Conservation (phyloP, 2,329 filamentous ascomycete species). For the Zasmidium cellare region DNA sequence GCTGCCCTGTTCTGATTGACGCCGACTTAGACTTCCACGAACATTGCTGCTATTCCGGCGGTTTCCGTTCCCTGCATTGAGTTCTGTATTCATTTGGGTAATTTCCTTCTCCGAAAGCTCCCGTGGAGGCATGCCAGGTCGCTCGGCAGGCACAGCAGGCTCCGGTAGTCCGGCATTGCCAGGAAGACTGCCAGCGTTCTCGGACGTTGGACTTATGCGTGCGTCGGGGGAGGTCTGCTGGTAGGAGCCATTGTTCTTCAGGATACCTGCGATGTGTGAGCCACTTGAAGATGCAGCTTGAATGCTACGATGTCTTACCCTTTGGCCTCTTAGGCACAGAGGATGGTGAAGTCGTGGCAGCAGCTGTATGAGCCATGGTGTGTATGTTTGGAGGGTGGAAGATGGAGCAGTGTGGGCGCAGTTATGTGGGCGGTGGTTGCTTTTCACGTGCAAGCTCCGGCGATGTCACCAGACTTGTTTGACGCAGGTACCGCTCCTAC, state of each 20-base stretch:
- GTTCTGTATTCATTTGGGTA: slow-evolving; percentile 88
- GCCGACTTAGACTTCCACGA: slow-evolving; percentile 67
- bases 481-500: not conserved
- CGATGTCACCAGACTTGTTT: not conserved
- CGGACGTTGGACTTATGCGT: slow-evolving; percentile 48
- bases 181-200: slow-evolving; percentile 29
- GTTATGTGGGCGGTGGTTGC: not conserved
- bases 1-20: slow-evolving; percentile 58
- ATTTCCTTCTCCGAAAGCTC: slow-evolving; percentile 77
- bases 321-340: slow-evolving; percentile 45
- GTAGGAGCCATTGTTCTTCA: slow-evolving; percentile 79
- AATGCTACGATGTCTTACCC: slow-evolving; percentile 28
- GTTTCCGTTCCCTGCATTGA: slow-evolving; percentile 80
- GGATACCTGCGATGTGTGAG: slow-evolving; percentile 65
- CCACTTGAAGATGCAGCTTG: slow-evolving; percentile 2
- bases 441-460: not conserved
- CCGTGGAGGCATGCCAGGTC: slow-evolving; percentile 46
- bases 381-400: not conserved
- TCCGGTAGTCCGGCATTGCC: slow-evolving; percentile 29
- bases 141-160: slow-evolving; percentile 22
- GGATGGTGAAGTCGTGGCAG: slow-evolving; percentile 28
- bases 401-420: not conserved
- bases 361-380: slow-evolving; percentile 31
- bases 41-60: slow-evolving; percentile 77
- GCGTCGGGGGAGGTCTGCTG: slow-evolving; percentile 55